phyloP scores from a whole-genome alignment of 2,329 filamentous ascomycete species.

The Colletotrichum phormii region DNA sequence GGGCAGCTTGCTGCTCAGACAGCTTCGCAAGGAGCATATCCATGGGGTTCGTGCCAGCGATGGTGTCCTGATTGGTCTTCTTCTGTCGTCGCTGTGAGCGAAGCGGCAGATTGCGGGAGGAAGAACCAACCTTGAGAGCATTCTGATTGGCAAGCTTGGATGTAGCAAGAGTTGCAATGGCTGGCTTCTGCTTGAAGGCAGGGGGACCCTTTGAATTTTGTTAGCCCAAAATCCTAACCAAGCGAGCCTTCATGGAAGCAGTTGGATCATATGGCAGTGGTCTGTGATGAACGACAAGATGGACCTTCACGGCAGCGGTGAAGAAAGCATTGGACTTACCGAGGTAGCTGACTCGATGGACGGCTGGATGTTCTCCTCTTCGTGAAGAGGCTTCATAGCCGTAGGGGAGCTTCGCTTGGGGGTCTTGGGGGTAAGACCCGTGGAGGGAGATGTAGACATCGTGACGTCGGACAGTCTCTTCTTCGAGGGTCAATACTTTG shows the following conservation, averaged over 20 bases:
- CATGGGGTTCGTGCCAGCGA: conserved; percentile 64
- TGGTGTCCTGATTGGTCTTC: conserved; percentile 59
- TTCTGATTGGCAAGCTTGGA: conserved; percentile 68
- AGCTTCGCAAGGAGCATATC: conserved; percentile 81
- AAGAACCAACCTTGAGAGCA: conserved; percentile 59
- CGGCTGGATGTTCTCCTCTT: conserved; percentile 39
- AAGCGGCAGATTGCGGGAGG: conserved; percentile 1
- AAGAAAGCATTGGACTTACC: conserved; percentile 3
- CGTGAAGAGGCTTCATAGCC: conserved; percentile 30
- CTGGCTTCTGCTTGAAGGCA: conserved; percentile 49
- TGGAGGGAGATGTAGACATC: conserved; percentile 33
- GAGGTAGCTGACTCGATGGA: conserved; percentile 5
- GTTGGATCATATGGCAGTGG: background rate
- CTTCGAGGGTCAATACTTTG: conserved; percentile 18
- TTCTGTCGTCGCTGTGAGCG: conserved; percentile 54
- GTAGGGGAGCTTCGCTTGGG: conserved; percentile 32
- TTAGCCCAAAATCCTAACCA: background rate
- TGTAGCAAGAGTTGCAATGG: conserved; percentile 60
- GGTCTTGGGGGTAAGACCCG: conserved; percentile 23
- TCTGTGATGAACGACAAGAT: background rate
- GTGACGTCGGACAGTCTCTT: conserved; percentile 7
- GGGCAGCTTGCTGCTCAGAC: conserved; percentile 74
- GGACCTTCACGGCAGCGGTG: background rate
- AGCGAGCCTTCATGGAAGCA: background rate
- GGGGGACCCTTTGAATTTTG: background rate